These are phyloP conservation scores for Eragrostis curvula DNA, from an alignment of 176 grass and related monocot species.

Conservation along the genomic window DNA sequence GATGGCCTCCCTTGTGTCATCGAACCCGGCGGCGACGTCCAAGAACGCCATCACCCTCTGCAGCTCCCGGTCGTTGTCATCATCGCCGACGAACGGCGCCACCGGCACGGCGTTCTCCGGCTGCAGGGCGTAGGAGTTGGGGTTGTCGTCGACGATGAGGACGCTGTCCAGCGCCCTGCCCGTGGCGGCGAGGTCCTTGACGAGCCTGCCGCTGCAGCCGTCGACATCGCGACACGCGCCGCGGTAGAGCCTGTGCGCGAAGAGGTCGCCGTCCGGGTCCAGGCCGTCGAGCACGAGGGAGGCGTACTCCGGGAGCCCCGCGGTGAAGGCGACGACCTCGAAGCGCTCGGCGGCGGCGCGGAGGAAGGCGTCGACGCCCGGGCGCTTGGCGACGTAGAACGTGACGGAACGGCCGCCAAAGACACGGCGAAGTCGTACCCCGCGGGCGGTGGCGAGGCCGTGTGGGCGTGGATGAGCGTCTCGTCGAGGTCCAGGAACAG, in stretches of 20 bases:
- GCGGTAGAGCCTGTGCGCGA: conserved; percentile 79
- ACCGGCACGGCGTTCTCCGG: conserved; percentile 76
- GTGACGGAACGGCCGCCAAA: conserved; percentile 65
- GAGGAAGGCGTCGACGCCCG: conserved; percentile 70
- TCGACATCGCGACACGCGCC: conserved; percentile 64
- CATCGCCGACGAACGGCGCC: conserved; percentile 66
- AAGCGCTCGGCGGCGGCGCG: conserved; percentile 44
- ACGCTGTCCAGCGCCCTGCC: conserved; percentile 51
- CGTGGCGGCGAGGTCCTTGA: conserved; percentile 79
- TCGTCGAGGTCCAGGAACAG: conserved; percentile 90
- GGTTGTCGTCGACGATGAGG: conserved; percentile 89
- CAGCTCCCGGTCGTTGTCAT: conserved; percentile 66
- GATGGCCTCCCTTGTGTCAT: no score
- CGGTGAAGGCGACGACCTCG: conserved; percentile 81
- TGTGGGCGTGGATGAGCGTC: conserved; percentile 81
- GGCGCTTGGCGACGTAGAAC: conserved; percentile 81
- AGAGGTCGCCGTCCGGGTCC: conserved; percentile 56
- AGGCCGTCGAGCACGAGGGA: conserved; percentile 72
- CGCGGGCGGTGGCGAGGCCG: conserved; percentile 54
- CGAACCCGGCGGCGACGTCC: conserved; percentile 37
- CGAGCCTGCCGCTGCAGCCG: conserved; percentile 71
- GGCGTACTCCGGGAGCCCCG: conserved; percentile 72
- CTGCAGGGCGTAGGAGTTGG: conserved; percentile 73
- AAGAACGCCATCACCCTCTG: conserved; percentile 65
- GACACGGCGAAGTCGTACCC: conserved; percentile 75